Evolutionary conservation across 2,329 filamentous ascomycete species (phyloP).

Genomic region (Celoporthe dispersa): DNA sequence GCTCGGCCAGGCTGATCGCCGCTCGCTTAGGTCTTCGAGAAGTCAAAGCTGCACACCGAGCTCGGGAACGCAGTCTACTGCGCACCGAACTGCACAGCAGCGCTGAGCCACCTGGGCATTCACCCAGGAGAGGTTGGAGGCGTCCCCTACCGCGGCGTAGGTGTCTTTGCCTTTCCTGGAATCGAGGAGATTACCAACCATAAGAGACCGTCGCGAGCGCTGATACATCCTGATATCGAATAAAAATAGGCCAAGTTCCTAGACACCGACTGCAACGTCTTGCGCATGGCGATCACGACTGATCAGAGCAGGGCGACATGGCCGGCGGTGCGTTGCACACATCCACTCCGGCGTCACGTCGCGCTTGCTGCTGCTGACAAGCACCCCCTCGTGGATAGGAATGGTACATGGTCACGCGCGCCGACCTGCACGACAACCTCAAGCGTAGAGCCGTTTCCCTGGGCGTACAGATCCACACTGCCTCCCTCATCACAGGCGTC

Average conservation of each 20-base stretch:
- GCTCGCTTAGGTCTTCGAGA: conserved; percentile 24
- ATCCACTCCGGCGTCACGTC: not conserved
- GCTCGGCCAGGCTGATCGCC: not conserved
- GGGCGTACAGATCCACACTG: conserved; percentile 25
- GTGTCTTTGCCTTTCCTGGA: not conserved
- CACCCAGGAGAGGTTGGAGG: conserved; percentile 15
- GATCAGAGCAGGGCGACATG: conserved; percentile 15
- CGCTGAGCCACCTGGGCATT: conserved; percentile 19
- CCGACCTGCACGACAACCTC: conserved; percentile 23
- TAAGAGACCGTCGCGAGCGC: not conserved
- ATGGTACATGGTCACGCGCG: conserved; percentile 25
- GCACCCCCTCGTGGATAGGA: not conserved
- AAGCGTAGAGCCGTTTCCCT: conserved; percentile 19
- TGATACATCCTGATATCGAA: not conserved
- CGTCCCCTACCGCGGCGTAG: conserved; percentile 18
- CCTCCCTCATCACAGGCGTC: not conserved
- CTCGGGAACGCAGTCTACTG: conserved; percentile 23
- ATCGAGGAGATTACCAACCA: no score
- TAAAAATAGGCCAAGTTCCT: conserved; percentile 23
- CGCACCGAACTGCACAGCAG: conserved; percentile 28
- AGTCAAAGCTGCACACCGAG: conserved; percentile 20
- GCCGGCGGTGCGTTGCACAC: conserved; percentile 20
- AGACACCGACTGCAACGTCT: conserved; percentile 13
- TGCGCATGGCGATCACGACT: not conserved
- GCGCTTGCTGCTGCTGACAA: not conserved